Conservation (phyloP, 1,139 yeast genomes). For the Arxiozyma slooffiae region DNA sequence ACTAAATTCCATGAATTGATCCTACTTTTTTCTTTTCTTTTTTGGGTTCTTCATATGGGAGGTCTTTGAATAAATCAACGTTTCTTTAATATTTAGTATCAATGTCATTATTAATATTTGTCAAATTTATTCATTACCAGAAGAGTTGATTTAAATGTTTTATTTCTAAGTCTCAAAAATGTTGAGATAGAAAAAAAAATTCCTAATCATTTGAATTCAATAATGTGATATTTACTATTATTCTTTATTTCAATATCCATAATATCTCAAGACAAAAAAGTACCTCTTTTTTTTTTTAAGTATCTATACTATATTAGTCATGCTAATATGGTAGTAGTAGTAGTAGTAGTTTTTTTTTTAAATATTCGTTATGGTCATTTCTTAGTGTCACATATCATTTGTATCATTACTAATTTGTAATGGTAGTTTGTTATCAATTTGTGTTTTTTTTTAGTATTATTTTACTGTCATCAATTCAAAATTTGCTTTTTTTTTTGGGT, state of each 20-base stretch:
- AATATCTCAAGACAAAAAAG: background rate
- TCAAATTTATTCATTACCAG: background rate
- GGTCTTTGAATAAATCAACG: background rate
- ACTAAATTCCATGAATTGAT: background rate
- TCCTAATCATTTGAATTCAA: background rate
- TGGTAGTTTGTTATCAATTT: too few relatives aligned
- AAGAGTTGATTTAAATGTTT: background rate
- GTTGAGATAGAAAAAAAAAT: background rate
- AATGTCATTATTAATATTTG: too few relatives aligned
- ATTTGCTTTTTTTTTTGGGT: background rate
- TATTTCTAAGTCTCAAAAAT: background rate
- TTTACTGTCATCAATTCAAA: conserved; percentile 1
- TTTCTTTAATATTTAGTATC: background rate
- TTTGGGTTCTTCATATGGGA: too few relatives aligned
- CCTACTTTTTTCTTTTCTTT: background rate
- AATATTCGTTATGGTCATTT: too few relatives aligned
- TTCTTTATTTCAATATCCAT: background rate
- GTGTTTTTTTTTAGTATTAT: conserved; percentile 1
- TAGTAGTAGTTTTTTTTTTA: too few relatives aligned
- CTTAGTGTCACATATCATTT: too few relatives aligned
- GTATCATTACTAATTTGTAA: too few relatives aligned
- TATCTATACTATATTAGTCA: background rate
- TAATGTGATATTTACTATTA: conserved; percentile 1
- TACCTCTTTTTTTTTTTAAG: background rate
- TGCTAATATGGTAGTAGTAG: background rate